Percentiles rank a stretch among this genome's conserved stretches.
phyloP scores from a whole-genome alignment of 495 filamentous ascomycete species.

The Trichoderma asperelloides region DNA sequence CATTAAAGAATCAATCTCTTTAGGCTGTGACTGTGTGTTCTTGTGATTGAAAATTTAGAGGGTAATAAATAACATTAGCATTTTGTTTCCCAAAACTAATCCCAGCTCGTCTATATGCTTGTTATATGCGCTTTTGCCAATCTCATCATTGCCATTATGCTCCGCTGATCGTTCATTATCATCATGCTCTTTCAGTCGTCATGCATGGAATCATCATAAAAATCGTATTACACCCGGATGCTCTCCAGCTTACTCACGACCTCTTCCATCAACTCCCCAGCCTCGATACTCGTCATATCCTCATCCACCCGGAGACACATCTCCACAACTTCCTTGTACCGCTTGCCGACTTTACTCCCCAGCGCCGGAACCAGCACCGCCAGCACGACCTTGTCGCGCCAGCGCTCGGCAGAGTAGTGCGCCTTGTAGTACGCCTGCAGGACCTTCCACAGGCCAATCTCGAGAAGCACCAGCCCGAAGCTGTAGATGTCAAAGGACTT shows the following conservation, averaged over 20 bases:
- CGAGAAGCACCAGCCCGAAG: constrained; percentile 24
- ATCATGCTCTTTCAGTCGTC: not conserved
- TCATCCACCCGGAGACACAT: constrained; percentile 18
- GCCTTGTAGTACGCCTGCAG: constrained; percentile 19
- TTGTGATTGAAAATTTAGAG: too few relatives aligned
- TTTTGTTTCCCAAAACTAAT: too few relatives aligned
- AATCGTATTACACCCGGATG: constrained; percentile 15
- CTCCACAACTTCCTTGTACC: constrained; percentile 23
- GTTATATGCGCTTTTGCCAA: too few relatives aligned
- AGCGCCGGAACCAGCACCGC: constrained; percentile 19
- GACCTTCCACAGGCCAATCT: constrained; percentile 24
- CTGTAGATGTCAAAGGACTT: constrained; percentile 24
- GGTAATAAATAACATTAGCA: too few relatives aligned
- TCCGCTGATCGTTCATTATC: not conserved
- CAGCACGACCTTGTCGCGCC: constrained; percentile 24
- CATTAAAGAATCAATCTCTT: too few relatives aligned
- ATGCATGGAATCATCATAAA: not conserved
- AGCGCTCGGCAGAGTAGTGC: constrained; percentile 21
- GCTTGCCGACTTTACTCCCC: constrained; percentile 22
- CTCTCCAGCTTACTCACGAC: constrained; percentile 22
- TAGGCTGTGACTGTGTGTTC: too few relatives aligned
- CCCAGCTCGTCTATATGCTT: too few relatives aligned
- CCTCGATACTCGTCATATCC: constrained; percentile 15
- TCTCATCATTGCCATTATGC: not conserved
- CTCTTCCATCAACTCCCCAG: constrained; percentile 23